These are phyloP conservation scores for Botrytis squamosa DNA, from an alignment of 2,329 filamentous ascomycete species.

Conservation along the genomic window DNA sequence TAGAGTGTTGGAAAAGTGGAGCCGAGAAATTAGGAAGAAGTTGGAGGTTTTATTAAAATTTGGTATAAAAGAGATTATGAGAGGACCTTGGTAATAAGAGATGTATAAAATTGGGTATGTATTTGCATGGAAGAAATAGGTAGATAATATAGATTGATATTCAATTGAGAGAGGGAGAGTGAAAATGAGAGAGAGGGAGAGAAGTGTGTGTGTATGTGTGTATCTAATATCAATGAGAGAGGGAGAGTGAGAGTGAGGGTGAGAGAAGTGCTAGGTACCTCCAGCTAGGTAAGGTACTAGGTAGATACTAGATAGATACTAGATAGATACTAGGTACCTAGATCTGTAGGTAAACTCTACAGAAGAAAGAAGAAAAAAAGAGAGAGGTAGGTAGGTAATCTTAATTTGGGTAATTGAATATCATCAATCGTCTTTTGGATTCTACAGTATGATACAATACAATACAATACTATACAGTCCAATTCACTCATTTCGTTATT, in stretches of 20 bases:
- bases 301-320: background rate
- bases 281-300: background rate
- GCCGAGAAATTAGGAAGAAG: background rate
- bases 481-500: background rate
- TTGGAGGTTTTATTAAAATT: background rate
- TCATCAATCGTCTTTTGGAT: too few relatives aligned
- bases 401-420: background rate
- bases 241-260: too few relatives aligned
- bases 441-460: too few relatives aligned
- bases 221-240: too few relatives aligned
- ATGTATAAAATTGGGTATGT: background rate
- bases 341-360: background rate
- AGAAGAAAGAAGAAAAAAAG: background rate
- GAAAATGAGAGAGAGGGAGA: background rate
- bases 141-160: background rate
- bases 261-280: background rate
- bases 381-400: background rate
- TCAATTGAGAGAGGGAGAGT: background rate
- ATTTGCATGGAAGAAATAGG: background rate
- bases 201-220: too few relatives aligned
- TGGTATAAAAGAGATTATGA: background rate
- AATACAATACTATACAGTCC: too few relatives aligned
- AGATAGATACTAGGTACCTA: background rate
- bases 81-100: background rate
- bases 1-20: slow-evolving; percentile 11